Conservation (phyloP, 768 basidiomycete genomes). For the Fomitopsis serialis region DNA sequence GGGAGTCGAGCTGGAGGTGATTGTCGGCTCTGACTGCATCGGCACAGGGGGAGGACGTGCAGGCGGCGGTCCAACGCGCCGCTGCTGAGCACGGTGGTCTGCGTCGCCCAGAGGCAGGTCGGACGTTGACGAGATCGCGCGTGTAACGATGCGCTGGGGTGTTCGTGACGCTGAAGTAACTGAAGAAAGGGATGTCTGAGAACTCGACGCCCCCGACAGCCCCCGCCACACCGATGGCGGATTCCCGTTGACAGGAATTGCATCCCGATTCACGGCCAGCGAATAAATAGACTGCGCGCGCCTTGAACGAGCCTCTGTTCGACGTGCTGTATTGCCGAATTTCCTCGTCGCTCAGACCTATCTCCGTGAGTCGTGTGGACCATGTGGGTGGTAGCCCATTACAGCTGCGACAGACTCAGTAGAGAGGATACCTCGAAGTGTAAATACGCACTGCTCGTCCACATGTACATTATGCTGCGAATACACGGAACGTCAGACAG, state of each 20-base stretch:
- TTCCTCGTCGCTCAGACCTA: constrained; percentile 66
- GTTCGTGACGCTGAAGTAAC: background rate
- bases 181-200: constrained; percentile 13
- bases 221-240: constrained; percentile 8
- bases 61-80: constrained; percentile 8
- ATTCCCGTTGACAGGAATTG: background rate
- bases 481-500: background rate
- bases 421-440: background rate
- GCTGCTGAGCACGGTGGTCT: constrained; percentile 7
- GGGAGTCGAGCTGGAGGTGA: background rate
- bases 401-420: constrained; percentile 32
- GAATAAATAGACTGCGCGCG: constrained; percentile 17
- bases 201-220: constrained; percentile 12
- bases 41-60: constrained; percentile 3
- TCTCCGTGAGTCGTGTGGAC: constrained; percentile 52
- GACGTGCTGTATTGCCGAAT: constrained; percentile 52
- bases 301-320: constrained; percentile 17
- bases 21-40: constrained; percentile 1
- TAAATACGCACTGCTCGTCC: constrained; percentile 55
- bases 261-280: constrained; percentile 2
- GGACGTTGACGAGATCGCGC: background rate
- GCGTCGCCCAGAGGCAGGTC: background rate
- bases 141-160: background rate
- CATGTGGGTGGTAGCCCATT: constrained; percentile 71
- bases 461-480: constrained; percentile 73